phyloP scores from a whole-genome alignment of 116 monocot genomes.

The Dioscorea cayenensis region DNA sequence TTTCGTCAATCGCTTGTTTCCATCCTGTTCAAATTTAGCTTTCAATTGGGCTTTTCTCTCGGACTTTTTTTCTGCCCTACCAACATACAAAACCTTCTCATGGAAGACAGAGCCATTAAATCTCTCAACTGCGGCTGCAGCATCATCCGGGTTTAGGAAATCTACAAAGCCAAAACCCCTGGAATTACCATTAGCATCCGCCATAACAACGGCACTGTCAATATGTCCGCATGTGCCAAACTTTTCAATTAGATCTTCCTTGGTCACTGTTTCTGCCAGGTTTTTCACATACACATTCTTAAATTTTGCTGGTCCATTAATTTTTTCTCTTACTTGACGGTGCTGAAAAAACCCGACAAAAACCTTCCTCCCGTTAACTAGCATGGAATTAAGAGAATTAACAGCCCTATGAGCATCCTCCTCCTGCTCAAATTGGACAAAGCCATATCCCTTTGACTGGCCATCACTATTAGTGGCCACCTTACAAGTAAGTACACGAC shows the following conservation, averaged over 20 bases:
- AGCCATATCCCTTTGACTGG: constrained; percentile 58
- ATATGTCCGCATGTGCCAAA: constrained; percentile 20
- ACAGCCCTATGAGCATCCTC: constrained; percentile 43
- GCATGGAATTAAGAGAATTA: constrained; percentile 48
- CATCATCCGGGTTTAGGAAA: constrained; percentile 27
- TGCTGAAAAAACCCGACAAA: constrained; percentile 51
- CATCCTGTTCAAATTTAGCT: constrained; percentile 29
- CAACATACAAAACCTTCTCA: constrained; percentile 41
- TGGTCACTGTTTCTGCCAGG: constrained; percentile 19
- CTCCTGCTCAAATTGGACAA: constrained; percentile 60
- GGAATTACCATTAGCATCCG: constrained; percentile 36
- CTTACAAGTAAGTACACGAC: constrained; percentile 59
- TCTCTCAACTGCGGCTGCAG: constrained; percentile 23
- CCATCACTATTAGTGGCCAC: constrained; percentile 43
- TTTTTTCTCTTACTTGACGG: constrained; percentile 23
- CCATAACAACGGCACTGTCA: constrained; percentile 34
- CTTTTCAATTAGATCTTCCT: neutral
- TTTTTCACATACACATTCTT: constrained; percentile 49
- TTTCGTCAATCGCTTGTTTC: constrained; percentile 20
- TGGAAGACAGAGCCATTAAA: constrained; percentile 24
- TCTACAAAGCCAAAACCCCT: constrained; percentile 44
- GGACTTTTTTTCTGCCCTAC: constrained; percentile 30
- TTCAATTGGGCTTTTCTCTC: constrained; percentile 42
- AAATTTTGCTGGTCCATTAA: constrained; percentile 28
- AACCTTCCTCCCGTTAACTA: constrained; percentile 45